Evolutionary conservation across 2,329 filamentous ascomycete genomes (phyloP).

Genomic region (Drechslerella dactyloides): DNA sequence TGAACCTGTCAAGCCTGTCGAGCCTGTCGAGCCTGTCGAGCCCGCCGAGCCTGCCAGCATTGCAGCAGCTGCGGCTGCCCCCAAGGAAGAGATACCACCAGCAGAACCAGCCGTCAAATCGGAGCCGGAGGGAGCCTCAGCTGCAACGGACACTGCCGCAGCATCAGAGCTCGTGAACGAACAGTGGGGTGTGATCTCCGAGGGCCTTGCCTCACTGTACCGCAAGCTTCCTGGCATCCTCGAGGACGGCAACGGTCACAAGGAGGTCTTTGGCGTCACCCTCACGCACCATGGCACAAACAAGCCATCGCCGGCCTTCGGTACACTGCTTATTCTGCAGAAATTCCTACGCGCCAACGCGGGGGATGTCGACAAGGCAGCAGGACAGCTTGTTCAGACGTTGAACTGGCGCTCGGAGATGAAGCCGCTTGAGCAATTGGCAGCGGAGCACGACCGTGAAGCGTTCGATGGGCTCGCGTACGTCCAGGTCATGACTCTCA

Average conservation of each 20-base stretch:
- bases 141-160: constrained; percentile 4
- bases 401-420: constrained; percentile 82
- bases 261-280: constrained; percentile 85
- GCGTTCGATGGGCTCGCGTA: constrained; percentile 83
- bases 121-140: constrained; percentile 6
- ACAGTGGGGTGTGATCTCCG: constrained; percentile 47
- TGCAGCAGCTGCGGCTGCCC: constrained; percentile 14
- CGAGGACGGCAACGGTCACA: constrained; percentile 63
- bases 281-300: constrained; percentile 60
- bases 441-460: constrained; percentile 67
- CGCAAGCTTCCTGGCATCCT: constrained; percentile 67
- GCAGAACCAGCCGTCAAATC: constrained; percentile 4
- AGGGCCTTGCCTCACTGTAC: constrained; percentile 65
- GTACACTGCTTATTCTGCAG: constrained; percentile 68
- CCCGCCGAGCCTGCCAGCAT: constrained; percentile 14
- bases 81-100: constrained; percentile 5
- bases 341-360: constrained; percentile 94
- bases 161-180: constrained; percentile 29
- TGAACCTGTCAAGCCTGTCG: constrained; percentile 14
- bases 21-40: neutral
- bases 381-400: constrained; percentile 77
- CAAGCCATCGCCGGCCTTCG: constrained; percentile 21
- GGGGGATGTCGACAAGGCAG: constrained; percentile 74
- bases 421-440: constrained; percentile 71
- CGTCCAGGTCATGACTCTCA: constrained; percentile 72